Conservation (phyloP, 106 monocot genomes). For the Platanthera guangdongensis region DNA sequence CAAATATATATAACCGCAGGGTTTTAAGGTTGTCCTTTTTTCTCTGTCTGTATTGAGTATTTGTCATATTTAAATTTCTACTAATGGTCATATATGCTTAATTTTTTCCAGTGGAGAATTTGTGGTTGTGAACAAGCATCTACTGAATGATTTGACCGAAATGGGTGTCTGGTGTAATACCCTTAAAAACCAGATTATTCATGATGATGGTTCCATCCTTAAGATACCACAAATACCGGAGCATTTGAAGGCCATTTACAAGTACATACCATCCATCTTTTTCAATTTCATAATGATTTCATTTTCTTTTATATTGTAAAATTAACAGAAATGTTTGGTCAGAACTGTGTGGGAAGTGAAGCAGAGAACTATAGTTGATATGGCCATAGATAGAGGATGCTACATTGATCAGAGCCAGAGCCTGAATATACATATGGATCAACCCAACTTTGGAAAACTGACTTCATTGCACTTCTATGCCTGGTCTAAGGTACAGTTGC, state of each 20-base stretch:
- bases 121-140: too few relatives aligned
- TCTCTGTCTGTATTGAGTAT: too few relatives aligned
- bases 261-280: background rate
- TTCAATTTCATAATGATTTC: background rate
- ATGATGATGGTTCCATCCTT: slow-evolving; percentile 50
- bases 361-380: slow-evolving; percentile 47
- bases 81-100: too few relatives aligned
- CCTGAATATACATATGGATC: too few relatives aligned
- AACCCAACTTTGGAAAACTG: too few relatives aligned
- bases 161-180: too few relatives aligned
- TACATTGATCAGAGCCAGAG: too few relatives aligned
- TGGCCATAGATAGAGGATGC: slow-evolving; percentile 28
- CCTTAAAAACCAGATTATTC: slow-evolving; percentile 28
- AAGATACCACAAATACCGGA: slow-evolving; percentile 41
- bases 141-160: too few relatives aligned
- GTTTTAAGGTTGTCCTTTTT: too few relatives aligned
- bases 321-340: background rate
- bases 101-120: background rate
- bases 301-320: too few relatives aligned
- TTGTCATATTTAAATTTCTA: too few relatives aligned
- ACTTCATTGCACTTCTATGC: too few relatives aligned
- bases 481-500: slow-evolving; percentile 2
- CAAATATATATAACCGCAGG: slow-evolving; percentile 34
- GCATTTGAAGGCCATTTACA: slow-evolving; percentile 37
- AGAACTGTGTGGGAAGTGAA: slow-evolving; percentile 53